Base-by-base conservation (phyloP, 1,139 yeast genomes). In the Meyerozyma elateridarum region DNA sequence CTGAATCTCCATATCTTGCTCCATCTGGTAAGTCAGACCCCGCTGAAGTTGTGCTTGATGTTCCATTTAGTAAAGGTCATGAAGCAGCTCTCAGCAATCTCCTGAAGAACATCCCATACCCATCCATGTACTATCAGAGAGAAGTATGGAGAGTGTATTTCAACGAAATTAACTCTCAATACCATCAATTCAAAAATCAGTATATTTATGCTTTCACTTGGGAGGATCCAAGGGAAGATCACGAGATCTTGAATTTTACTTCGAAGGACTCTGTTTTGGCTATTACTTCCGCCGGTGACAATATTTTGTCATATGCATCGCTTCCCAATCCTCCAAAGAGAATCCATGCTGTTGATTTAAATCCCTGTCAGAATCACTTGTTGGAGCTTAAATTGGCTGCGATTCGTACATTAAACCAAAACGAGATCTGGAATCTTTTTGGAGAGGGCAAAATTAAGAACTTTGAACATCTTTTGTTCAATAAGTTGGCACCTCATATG, bases 161-260 rank as follows among this genome's bases (percentile, higher is more conserved):
- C 49, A 87, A 84, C 55, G 89, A 81, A 46, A 57, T 75, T 44
- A 76, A 76, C 46, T 76, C 82, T 8, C 73, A 72, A 47, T 80
- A 80, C 50, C 73, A 72, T 30, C 89, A 83, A 54, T 84, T 84
- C 63, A 76, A 73, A 38, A 70, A 81, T 51, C 88, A 83, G 57
- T 84, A 82, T 54, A 84, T 84, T 37, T 84, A 84, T 51, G 89
- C 94, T 3, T 84, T 84, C 58, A 84, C 93, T 7, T 84, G 95
- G 95, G 95, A 84, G 58, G 94, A 84, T 52, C 94, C 94, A 20
- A 70, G 83, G 36, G 93, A 82, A 56, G 95, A 84, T 56, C 73
- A 77, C 41, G 68, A 70, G 28, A 79, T 84, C 37, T 66, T 84
- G 45, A 70, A 77, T 32, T 65, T 84, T 46, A 64, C 67, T 24